Percentiles rank a stretch among this genome's conserved stretches.
These are phyloP conservation scores for Globisporangium paroecandrum DNA, from an alignment of 352 stramenopile genomes.

Conservation along the genomic window DNA sequence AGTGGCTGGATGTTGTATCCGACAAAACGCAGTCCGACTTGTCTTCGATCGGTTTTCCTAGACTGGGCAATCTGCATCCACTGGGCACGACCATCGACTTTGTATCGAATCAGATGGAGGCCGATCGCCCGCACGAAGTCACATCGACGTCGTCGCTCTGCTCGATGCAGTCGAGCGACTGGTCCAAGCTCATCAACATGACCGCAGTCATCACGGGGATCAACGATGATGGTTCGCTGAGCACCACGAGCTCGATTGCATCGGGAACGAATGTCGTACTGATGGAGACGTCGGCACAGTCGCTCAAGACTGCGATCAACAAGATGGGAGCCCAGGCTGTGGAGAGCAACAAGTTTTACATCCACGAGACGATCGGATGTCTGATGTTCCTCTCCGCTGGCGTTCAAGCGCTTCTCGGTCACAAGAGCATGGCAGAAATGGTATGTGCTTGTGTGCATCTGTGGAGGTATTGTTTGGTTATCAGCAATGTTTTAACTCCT, in stretches of 20 bases:
- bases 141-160: slow-evolving; percentile 61
- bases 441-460: slow-evolving; percentile 22
- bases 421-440: slow-evolving; percentile 89
- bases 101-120: slow-evolving; percentile 66
- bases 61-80: slow-evolving; percentile 78
- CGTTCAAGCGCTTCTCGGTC: slow-evolving; percentile 77
- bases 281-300: slow-evolving; percentile 84
- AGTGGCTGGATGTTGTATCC: slow-evolving; percentile 80
- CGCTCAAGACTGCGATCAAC: slow-evolving; percentile 81
- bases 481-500: neutral
- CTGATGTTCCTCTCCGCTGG: slow-evolving; percentile 86
- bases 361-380: slow-evolving; percentile 78
- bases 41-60: slow-evolving; percentile 74
- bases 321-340: slow-evolving; percentile 81
- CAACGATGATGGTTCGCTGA: slow-evolving; percentile 80
- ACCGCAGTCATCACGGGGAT: slow-evolving; percentile 84
- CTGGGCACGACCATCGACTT: slow-evolving; percentile 82
- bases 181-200: slow-evolving; percentile 82
- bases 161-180: slow-evolving; percentile 80
- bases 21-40: slow-evolving; percentile 72
- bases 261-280: slow-evolving; percentile 78
- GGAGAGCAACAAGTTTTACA: slow-evolving; percentile 77
- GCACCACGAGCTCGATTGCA: slow-evolving; percentile 72
- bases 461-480: too few species aligned
- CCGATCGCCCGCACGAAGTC: slow-evolving; percentile 45